phyloP scores from a whole-genome alignment of 1,284 basidiomycete genomes.

The Cryptococcus sp. region DNA sequence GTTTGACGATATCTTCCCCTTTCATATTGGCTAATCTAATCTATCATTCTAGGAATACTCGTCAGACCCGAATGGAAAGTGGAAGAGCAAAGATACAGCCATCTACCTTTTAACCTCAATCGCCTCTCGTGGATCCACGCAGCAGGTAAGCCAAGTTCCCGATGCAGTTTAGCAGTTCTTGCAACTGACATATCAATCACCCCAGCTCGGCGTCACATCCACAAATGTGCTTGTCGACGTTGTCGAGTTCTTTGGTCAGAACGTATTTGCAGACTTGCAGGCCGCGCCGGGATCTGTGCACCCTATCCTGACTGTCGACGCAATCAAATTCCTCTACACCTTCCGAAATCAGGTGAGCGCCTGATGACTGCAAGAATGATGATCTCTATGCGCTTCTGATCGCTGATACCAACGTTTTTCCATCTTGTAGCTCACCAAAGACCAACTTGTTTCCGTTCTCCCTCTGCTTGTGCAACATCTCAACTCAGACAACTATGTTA shows the following conservation, averaged over 20 bases:
- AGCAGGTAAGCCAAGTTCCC: slow-evolving; percentile 59
- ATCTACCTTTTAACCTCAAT: slow-evolving; percentile 90
- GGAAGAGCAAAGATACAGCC: slow-evolving; percentile 96
- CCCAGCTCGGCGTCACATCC: slow-evolving; percentile 84
- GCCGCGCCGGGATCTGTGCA: slow-evolving; percentile 69
- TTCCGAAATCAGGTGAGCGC: slow-evolving; percentile 85
- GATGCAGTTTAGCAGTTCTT: too few relatives aligned
- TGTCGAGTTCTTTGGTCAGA: slow-evolving; percentile 90
- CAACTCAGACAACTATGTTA: slow-evolving; percentile 76
- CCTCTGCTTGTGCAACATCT: slow-evolving; percentile 87
- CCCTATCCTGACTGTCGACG: slow-evolving; percentile 92
- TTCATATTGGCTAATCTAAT: slow-evolving; percentile 7
- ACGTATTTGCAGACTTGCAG: slow-evolving; percentile 87
- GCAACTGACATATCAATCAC: neutral
- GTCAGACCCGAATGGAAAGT: slow-evolving; percentile 67
- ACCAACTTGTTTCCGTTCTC: slow-evolving; percentile 87
- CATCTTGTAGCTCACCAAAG: slow-evolving; percentile 75
- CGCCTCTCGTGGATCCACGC: slow-evolving; percentile 82
- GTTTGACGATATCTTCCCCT: slow-evolving; percentile 1
- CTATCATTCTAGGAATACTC: slow-evolving; percentile 54
- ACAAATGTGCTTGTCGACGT: slow-evolving; percentile 92
- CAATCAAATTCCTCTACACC: slow-evolving; percentile 89
- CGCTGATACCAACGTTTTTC: neutral
- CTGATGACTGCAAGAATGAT: neutral
- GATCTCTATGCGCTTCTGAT: neutral